These are phyloP conservation scores for Lepiota subincarnata DNA, from an alignment of 768 basidiomycete species.

Conservation along the genomic window DNA sequence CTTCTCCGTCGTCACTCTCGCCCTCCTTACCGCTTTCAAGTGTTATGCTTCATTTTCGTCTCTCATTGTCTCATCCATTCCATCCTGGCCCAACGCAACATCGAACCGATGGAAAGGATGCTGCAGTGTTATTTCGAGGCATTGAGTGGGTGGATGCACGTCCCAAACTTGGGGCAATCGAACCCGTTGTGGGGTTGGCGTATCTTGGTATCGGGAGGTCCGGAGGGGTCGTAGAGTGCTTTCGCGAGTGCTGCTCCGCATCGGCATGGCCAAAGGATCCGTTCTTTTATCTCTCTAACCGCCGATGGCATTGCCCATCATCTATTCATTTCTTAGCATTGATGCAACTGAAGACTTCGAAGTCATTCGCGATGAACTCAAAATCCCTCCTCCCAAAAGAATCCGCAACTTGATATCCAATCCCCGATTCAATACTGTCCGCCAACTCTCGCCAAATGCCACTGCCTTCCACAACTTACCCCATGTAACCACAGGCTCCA, in stretches of 20 bases:
- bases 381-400: conserved; percentile 26
- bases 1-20: conserved; percentile 58
- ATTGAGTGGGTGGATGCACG: conserved; percentile 63
- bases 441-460: conserved; percentile 44
- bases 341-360: conserved; percentile 53
- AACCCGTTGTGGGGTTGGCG: conserved; percentile 62
- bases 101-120: conserved; percentile 43
- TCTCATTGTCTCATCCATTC: conserved; percentile 54
- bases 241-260: conserved; percentile 48
- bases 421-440: conserved; percentile 52
- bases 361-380: conserved; percentile 37
- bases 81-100: conserved; percentile 45
- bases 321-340: conserved; percentile 30
- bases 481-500: conserved; percentile 16
- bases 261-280: conserved; percentile 69
- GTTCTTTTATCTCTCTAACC: conserved; percentile 19
- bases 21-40: conserved; percentile 57
- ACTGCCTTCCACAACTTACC: conserved; percentile 35
- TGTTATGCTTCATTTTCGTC: conserved; percentile 50
- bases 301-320: not conserved
- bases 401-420: conserved; percentile 48
- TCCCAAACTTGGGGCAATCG: conserved; percentile 58
- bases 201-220: conserved; percentile 50
- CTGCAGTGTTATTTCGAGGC: conserved; percentile 53
- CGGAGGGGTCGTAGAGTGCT: conserved; percentile 57